Evolutionary conservation across 805 yeast genomes (phyloP).

Genomic region (Nakazawaea ernobii): DNA sequence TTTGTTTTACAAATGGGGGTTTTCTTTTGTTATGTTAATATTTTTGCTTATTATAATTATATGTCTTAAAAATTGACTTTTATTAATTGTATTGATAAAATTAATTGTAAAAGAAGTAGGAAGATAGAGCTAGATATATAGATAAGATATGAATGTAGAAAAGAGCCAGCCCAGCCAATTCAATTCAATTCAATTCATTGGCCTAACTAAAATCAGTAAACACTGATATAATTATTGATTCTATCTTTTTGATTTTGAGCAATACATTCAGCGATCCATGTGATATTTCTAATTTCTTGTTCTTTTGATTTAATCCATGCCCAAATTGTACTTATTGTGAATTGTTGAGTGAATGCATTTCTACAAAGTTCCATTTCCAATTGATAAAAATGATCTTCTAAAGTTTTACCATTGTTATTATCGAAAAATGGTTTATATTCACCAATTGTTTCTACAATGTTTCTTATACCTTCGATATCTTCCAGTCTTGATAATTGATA

Average conservation of each 20-base stretch:
- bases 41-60: too few species aligned
- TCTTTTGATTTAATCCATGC: constrained; percentile 96
- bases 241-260: constrained; percentile 97
- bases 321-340: constrained; percentile 85
- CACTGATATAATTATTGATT: constrained; percentile 85
- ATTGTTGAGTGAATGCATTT: constrained; percentile 94
- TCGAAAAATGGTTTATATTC: constrained; percentile 61
- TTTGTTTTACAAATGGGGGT: not conserved
- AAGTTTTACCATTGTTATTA: constrained; percentile 43
- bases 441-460: constrained; percentile 55
- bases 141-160: not conserved
- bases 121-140: too few species aligned
- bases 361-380: constrained; percentile 89
- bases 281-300: constrained; percentile 93
- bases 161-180: not conserved
- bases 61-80: not conserved
- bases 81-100: too few species aligned
- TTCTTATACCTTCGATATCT: constrained; percentile 78
- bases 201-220: constrained; percentile 62
- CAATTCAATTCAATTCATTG: too few species aligned
- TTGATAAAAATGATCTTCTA: constrained; percentile 93
- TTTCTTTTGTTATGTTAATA: not conserved
- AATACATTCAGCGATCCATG: constrained; percentile 99
- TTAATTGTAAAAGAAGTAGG: not conserved
- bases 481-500: constrained; percentile 67